Evolutionary conservation across 306 rosid species (phyloP).

Genomic region (Prunus dulcis): DNA sequence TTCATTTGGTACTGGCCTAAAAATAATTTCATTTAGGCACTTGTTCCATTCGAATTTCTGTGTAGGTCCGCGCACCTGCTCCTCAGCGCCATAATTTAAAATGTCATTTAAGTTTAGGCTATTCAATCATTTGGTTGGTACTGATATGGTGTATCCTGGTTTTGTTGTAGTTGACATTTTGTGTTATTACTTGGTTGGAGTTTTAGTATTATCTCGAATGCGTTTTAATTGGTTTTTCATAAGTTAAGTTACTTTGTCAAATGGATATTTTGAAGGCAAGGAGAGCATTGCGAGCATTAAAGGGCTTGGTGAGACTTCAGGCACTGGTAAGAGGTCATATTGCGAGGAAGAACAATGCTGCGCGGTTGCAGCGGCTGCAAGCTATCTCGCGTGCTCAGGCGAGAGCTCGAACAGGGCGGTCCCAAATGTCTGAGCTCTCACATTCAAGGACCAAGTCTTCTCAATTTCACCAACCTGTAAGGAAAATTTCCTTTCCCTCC

Average conservation of each 20-base stretch:
- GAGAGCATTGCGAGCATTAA: slow-evolving; percentile 73
- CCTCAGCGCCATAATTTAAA: slow-evolving; percentile 27
- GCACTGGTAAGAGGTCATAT: slow-evolving; percentile 83
- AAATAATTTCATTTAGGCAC: slow-evolving; percentile 17
- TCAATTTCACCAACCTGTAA: slow-evolving; percentile 43
- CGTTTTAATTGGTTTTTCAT: not conserved
- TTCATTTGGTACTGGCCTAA: not conserved
- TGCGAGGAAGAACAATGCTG: slow-evolving; percentile 63
- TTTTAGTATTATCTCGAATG: not conserved
- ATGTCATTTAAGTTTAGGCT: slow-evolving; percentile 1
- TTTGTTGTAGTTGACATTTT: not conserved
- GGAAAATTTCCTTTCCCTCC: slow-evolving; percentile 12
- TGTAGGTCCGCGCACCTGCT: not conserved
- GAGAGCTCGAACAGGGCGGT: slow-evolving; percentile 40
- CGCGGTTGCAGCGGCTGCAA: slow-evolving; percentile 63
- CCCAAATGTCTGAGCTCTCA: slow-evolving; percentile 33
- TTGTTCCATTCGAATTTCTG: slow-evolving; percentile 24
- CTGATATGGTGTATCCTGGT: slow-evolving; percentile 1
- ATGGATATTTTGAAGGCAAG: slow-evolving; percentile 55
- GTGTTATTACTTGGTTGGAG: not conserved
- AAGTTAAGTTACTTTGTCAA: not conserved
- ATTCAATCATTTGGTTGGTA: not conserved
- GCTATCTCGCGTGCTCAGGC: slow-evolving; percentile 50
- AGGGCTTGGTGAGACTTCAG: slow-evolving; percentile 83
- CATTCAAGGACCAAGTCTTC: slow-evolving; percentile 45